Evolutionary conservation across 2,329 filamentous ascomycete genomes (phyloP), one percentile per base, ranked within the genome.

Genomic region (Beauveria varroae): DNA sequence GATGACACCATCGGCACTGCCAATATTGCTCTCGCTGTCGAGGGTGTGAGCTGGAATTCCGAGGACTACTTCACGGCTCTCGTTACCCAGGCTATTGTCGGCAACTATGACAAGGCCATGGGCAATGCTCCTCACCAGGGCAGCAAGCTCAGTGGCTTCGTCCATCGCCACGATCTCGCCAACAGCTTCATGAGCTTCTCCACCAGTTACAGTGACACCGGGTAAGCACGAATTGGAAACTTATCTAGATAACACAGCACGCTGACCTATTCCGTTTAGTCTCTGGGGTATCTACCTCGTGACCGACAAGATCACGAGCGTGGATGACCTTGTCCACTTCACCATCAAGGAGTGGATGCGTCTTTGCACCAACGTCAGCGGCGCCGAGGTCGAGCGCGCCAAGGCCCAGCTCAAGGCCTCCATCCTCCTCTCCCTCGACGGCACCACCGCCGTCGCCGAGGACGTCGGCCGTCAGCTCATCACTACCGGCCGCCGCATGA

Each of bases 151-250:
- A 96, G 91, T 82, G 87, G 89, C 67, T 91, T 95, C 72, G 88
- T 99, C 68, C 90, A 96, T 84, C 88, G 96, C 79, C 86, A 98
- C 80, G 88, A 93, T 76, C 86, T 99, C 65, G 95, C 95, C 78
- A 99, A 96, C 83, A 97, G 93, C 86, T 99, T 97, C 85, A 99
- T 99, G 96, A 96, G 91, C 82, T 99, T 99, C 82, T 97, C 93
- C 67, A 99, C 95, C 68, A 96, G 91, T 84, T 99, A 99, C 82
- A 98, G 93, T 74, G 95, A 99, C 78, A 99, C 95, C 75, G 95
- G 93, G 92, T 96, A 86, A 78, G 87, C 56, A 50, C 46, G 16
- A 22, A 34, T 1, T 26, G 5, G 16, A 16, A 20, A 10, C 9
- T 8, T 10, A 1, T 14, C 5, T 16, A 24, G n/a, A 16, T 43